Conservation (phyloP, 768 basidiomycete species). For the Lyophyllum atratum region DNA sequence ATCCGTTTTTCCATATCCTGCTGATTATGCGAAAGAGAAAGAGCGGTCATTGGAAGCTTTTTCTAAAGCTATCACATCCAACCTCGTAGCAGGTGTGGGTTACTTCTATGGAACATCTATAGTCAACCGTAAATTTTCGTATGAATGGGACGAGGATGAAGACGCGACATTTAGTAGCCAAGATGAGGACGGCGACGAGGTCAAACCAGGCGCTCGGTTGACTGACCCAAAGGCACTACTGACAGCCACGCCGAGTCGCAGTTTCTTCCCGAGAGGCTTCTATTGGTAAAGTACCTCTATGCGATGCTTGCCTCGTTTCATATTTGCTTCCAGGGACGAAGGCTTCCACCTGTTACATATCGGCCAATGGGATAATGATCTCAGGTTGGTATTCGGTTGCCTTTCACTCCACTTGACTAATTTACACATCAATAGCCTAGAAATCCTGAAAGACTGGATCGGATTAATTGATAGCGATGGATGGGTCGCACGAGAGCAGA, state of each 20-base stretch:
- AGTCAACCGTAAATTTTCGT: constrained; percentile 80
- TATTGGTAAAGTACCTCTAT: constrained; percentile 69
- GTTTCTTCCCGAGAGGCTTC: constrained; percentile 97
- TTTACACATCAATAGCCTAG: constrained; percentile 51
- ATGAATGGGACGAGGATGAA: constrained; percentile 86
- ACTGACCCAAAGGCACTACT: constrained; percentile 77
- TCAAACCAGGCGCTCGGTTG: constrained; percentile 55
- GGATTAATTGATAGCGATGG: constrained; percentile 90
- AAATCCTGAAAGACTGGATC: constrained; percentile 91
- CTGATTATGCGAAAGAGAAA: constrained; percentile 50
- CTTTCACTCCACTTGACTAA: not conserved
- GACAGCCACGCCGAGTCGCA: constrained; percentile 93
- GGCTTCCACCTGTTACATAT: constrained; percentile 94
- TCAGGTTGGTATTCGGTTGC: constrained; percentile 47
- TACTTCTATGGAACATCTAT: constrained; percentile 94
- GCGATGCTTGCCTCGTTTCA: constrained; percentile 13
- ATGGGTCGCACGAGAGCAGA: constrained; percentile 96
- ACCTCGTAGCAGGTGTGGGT: constrained; percentile 89
- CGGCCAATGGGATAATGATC: constrained; percentile 90
- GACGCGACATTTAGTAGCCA: constrained; percentile 27
- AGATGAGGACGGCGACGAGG: constrained; percentile 39
- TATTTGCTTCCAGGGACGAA: constrained; percentile 71
- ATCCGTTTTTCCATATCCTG: constrained; percentile 65
- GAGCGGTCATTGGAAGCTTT: constrained; percentile 61
- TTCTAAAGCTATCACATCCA: constrained; percentile 88